Conservation (phyloP, 768 basidiomycete genomes). For the Nevesoporus exiguus region DNA sequence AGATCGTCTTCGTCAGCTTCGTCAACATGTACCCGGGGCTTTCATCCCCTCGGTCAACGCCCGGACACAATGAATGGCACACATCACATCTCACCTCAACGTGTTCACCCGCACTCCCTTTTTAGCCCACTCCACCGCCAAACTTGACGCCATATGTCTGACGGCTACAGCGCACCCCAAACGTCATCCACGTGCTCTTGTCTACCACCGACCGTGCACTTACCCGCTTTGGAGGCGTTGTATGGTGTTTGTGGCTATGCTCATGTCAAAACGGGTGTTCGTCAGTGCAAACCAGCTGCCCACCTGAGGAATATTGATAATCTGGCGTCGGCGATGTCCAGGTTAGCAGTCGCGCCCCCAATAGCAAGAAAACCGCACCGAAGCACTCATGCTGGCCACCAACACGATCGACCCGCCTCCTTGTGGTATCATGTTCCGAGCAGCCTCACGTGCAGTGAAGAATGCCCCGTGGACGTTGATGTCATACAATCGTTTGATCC, state of each 20-base stretch:
- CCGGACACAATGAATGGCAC: neutral
- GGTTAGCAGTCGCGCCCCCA: conserved; percentile 2
- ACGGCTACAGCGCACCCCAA: conserved; percentile 53
- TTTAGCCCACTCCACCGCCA: conserved; percentile 96
- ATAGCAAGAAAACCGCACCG: conserved; percentile 45
- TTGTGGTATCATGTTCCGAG: conserved; percentile 82
- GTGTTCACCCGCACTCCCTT: conserved; percentile 84
- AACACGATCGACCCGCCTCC: conserved; percentile 81
- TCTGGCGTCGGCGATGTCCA: conserved; percentile 38
- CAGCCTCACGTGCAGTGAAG: conserved; percentile 95
- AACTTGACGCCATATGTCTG: conserved; percentile 87
- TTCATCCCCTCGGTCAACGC: conserved; percentile 3
- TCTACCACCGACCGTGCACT: conserved; percentile 11
- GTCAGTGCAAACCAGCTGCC: conserved; percentile 2
- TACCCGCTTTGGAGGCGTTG: conserved; percentile 92
- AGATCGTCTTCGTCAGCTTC: conserved; percentile 78
- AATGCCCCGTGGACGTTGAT: conserved; percentile 94
- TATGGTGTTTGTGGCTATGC: conserved; percentile 85
- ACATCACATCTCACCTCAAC: conserved; percentile 46
- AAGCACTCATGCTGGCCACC: conserved; percentile 89
- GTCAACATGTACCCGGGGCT: conserved; percentile 96
- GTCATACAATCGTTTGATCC: conserved; percentile 79
- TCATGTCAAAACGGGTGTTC: neutral
- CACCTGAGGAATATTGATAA: conserved; percentile 88
- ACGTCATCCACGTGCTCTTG: conserved; percentile 4